Evolutionary conservation across 768 basidiomycete genomes (phyloP).

Genomic region (Calvatia gigantea): DNA sequence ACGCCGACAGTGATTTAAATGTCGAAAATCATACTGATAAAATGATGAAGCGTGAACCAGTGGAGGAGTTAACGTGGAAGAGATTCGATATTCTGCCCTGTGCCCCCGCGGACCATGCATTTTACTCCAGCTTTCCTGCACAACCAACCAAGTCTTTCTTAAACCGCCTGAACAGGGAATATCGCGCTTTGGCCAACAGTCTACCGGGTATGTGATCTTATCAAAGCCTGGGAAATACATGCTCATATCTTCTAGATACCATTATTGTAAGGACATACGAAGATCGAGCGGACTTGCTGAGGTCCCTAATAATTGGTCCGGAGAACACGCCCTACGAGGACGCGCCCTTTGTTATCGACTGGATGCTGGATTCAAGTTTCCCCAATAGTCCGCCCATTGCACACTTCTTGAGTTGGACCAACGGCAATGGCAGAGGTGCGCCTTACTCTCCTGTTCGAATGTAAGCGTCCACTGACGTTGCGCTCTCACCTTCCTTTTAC

Average conservation of each 20-base stretch:
- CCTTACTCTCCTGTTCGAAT: conserved; percentile 1
- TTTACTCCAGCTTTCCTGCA: conserved; percentile 53
- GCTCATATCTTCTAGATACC: conserved; percentile 47
- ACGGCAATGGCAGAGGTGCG: conserved; percentile 85
- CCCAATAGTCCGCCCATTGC: conserved; percentile 81
- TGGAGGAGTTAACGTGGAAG: conserved; percentile 48
- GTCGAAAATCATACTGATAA: conserved; percentile 20
- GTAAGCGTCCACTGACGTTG: conserved; percentile 9
- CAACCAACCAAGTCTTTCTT: conserved; percentile 75
- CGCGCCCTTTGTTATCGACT: conserved; percentile 94
- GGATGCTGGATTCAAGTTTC: conserved; percentile 84
- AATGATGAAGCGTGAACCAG: conserved; percentile 20
- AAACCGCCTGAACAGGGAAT: conserved; percentile 76
- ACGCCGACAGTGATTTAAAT: not conserved
- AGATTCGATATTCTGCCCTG: conserved; percentile 78
- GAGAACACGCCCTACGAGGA: conserved; percentile 95
- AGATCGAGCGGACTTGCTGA: conserved; percentile 81
- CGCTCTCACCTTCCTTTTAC: not conserved
- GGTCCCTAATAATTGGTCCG: conserved; percentile 88
- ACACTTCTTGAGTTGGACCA: conserved; percentile 92
- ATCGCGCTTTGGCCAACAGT: conserved; percentile 72
- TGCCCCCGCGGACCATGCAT: conserved; percentile 83
- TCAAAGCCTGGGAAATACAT: not conserved
- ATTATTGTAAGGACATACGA: conserved; percentile 91
- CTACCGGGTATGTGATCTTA: conserved; percentile 62